These are phyloP conservation scores for Phalaenopsis hybrid DNA, from an alignment of 116 monocot species.

Conservation along the genomic window DNA sequence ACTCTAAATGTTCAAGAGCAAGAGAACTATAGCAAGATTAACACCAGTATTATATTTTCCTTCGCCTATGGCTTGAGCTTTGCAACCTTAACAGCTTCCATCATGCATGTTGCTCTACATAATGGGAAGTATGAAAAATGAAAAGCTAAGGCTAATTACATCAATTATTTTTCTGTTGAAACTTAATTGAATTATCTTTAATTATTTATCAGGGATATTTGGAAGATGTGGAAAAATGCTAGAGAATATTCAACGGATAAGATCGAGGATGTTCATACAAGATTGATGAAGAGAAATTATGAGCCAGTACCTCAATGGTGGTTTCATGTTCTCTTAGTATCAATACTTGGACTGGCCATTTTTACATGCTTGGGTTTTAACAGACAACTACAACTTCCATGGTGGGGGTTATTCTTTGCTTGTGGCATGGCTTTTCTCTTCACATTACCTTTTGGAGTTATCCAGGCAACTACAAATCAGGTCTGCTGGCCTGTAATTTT, in stretches of 20 bases:
- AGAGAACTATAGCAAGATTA: no score
- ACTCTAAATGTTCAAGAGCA: no score
- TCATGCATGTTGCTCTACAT: no score
- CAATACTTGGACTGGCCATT: conserved; percentile 20
- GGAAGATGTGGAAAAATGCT: neutral
- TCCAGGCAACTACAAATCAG: conserved; percentile 37
- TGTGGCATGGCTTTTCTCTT: conserved; percentile 28
- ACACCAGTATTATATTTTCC: no score
- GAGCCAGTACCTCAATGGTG: conserved; percentile 39
- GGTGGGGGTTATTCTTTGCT: conserved; percentile 40
- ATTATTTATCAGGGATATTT: conserved; percentile 18
- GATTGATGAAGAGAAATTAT: conserved; percentile 57
- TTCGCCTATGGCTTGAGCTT: no score
- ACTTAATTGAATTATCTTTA: no score
- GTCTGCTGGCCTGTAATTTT: neutral
- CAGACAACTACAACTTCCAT: conserved; percentile 35
- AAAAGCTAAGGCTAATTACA: no score
- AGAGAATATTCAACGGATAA: conserved; percentile 16
- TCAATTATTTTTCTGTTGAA: no score
- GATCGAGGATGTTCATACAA: conserved; percentile 33
- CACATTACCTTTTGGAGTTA: conserved; percentile 38
- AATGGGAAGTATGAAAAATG: no score
- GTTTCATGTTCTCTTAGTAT: conserved; percentile 21
- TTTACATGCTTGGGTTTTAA: conserved; percentile 30
- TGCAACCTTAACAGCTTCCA: no score